A percentile compares a stretch with the other conserved stretches of the same genome.
These are phyloP conservation scores for Boletus austroedulis DNA, from an alignment of 1,284 basidiomycete genomes.

Conservation along the genomic window DNA sequence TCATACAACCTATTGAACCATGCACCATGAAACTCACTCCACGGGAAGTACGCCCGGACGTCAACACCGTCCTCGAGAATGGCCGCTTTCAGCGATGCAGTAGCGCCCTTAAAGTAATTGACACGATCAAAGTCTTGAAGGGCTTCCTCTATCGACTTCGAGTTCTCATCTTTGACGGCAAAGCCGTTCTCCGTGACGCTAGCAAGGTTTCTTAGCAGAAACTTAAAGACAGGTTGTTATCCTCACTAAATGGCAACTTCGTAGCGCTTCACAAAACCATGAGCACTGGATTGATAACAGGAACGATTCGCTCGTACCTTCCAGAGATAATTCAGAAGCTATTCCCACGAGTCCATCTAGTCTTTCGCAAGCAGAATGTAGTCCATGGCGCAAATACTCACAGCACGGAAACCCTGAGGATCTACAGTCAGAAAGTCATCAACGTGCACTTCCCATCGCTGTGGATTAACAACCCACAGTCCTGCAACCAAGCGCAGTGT, in stretches of 20 bases:
- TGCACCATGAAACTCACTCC: conserved; percentile 45
- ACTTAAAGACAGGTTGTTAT: neutral
- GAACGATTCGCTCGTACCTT: conserved; percentile 41
- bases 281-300: neutral
- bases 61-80: conserved; percentile 64
- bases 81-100: conserved; percentile 57
- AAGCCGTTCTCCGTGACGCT: conserved; percentile 75
- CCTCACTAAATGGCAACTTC: conserved; percentile 61
- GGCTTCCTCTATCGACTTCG: conserved; percentile 52
- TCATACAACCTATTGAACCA: conserved; percentile 2
- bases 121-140: conserved; percentile 64
- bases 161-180: conserved; percentile 64
- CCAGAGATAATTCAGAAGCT: conserved; percentile 69
- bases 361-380: conserved; percentile 16
- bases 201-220: neutral
- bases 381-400: conserved; percentile 22
- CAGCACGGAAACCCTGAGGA: conserved; percentile 56
- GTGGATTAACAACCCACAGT: conserved; percentile 42
- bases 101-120: conserved; percentile 66
- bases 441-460: conserved; percentile 6
- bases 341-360: conserved; percentile 11
- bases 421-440: conserved; percentile 36
- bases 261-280: conserved; percentile 49
- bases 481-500: conserved; percentile 62
- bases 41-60: conserved; percentile 68